Evolutionary conservation across 768 basidiomycete genomes (phyloP).

Genomic region (Tylopilus plumbeoviolaceoides): DNA sequence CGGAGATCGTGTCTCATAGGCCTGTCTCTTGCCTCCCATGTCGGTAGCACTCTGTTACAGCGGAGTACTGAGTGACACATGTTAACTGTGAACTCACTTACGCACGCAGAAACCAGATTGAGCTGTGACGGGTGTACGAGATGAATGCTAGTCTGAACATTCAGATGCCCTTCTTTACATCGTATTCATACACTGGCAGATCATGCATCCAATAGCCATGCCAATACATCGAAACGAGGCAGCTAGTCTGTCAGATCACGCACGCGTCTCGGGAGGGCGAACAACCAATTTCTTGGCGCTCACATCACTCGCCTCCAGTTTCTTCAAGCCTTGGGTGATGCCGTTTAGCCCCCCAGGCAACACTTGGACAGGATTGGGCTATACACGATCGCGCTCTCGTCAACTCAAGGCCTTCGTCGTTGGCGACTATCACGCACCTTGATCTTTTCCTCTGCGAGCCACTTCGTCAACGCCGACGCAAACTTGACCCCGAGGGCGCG

Average conservation of each 20-base stretch:
- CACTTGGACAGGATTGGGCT: conserved; percentile 38
- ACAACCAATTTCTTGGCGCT: conserved; percentile 40
- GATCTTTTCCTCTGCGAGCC: conserved; percentile 19
- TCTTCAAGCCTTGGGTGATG: conserved; percentile 29
- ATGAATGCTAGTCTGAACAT: no score
- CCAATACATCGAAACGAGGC: neutral
- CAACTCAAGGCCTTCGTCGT: neutral
- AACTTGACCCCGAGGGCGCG: conserved; percentile 11
- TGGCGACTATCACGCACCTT: conserved; percentile 5
- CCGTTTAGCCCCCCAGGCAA: conserved; percentile 35
- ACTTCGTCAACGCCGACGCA: conserved; percentile 12
- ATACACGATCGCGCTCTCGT: neutral
- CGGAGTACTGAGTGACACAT: no score
- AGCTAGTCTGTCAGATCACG: neutral
- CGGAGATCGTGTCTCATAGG: no score
- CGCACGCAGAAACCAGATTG: no score
- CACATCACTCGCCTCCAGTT: conserved; percentile 25
- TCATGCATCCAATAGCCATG: neutral
- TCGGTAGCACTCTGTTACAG: no score
- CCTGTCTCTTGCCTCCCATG: no score
- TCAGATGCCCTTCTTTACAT: no score
- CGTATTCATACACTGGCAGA: neutral
- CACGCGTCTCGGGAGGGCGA: conserved; percentile 13
- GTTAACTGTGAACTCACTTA: no score
- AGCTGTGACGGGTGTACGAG: no score